Evolutionary conservation across 1,139 yeast species (phyloP), one percentile per base, ranked within the genome.

Genomic region (Kodamaea anthophila): DNA sequence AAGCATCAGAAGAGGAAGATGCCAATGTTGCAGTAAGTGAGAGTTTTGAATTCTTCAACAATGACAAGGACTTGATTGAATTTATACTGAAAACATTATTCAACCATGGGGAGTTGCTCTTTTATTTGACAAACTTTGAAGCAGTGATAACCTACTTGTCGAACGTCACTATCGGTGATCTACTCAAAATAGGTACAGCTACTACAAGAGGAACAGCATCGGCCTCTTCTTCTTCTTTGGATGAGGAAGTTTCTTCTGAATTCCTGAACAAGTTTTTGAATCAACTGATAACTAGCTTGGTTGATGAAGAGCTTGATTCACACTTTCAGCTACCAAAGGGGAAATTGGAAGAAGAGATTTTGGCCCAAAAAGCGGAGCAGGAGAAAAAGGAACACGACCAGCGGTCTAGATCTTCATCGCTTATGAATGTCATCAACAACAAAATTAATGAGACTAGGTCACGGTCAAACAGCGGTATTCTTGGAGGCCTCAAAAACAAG

Each of bases 61-160:
- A 47, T 30, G 70, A 65, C 36, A 46, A 45, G 26, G 57, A 51
- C 9, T 41, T 64, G 27, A 47, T 60, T 9, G 46, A 50, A 8
- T 51, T 47, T 38, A 46, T 65, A 10, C 49, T 49, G 35, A 32
- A 43, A 9, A 46, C 38, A n/a, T 58, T 48, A 35, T 46, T 64
- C 27, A 64, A 65, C 41, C 50, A 50, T 16, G 70, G 71, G 3
- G 72, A 65, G 35, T 38, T 58, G 20, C 52, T 50, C 33, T 65
- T 56, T 35, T 65, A 63, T 38, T 43, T 65, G 19, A 65, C 71
- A 8, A 65, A 65, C 38, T 59, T 65, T 32, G 72, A 65, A 33
- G 72, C 72, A 1, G 57, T 61, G 12, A 44, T 65, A 13, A 56
- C 49, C 27, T 65, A 58, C 41, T 47, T 65, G 25, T 59, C 61